Evolutionary conservation across 352 stramenopile species (phyloP).

Genomic region (Phytopythium helicoides): DNA sequence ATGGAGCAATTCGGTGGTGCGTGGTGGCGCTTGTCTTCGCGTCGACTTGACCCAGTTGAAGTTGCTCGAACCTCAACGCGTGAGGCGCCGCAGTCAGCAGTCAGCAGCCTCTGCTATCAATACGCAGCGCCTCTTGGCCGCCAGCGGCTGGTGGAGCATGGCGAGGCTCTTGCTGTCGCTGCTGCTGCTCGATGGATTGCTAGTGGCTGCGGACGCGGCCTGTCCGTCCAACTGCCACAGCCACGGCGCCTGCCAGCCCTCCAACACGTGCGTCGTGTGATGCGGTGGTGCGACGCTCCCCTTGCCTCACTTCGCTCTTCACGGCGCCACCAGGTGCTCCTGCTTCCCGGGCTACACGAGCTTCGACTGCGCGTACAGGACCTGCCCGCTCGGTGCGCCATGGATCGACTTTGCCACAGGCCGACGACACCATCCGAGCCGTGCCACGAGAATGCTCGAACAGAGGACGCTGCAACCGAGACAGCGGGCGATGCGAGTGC

Average conservation of each 20-base stretch:
- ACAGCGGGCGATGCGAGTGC: conserved; percentile 77
- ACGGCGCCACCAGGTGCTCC: conserved; percentile 56
- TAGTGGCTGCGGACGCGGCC: conserved; percentile 9
- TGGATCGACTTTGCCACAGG: conserved; percentile 58
- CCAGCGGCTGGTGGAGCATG: too few relatives aligned
- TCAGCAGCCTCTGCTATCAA: too few relatives aligned
- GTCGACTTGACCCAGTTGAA: background rate
- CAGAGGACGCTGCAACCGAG: conserved; percentile 72
- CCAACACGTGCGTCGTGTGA: conserved; percentile 46
- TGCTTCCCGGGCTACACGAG: conserved; percentile 86
- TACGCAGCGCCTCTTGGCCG: background rate
- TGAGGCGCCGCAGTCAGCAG: conserved; percentile 3
- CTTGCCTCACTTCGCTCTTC: conserved; percentile 5
- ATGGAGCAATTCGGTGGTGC: conserved; percentile 5
- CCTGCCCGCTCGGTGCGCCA: conserved; percentile 66
- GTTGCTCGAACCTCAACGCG: background rate
- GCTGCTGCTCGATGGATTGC: conserved; percentile 8
- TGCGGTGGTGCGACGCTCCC: background rate
- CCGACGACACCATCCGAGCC: conserved; percentile 37
- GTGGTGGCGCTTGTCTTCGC: background rate
- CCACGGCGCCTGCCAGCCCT: conserved; percentile 47
- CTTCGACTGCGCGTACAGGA: conserved; percentile 81
- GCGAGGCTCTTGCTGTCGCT: too few relatives aligned
- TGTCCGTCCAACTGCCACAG: conserved; percentile 70
- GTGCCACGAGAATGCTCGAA: conserved; percentile 62